Conservation (phyloP, 1,284 basidiomycete genomes). For the Hymenochaete sp. region DNA sequence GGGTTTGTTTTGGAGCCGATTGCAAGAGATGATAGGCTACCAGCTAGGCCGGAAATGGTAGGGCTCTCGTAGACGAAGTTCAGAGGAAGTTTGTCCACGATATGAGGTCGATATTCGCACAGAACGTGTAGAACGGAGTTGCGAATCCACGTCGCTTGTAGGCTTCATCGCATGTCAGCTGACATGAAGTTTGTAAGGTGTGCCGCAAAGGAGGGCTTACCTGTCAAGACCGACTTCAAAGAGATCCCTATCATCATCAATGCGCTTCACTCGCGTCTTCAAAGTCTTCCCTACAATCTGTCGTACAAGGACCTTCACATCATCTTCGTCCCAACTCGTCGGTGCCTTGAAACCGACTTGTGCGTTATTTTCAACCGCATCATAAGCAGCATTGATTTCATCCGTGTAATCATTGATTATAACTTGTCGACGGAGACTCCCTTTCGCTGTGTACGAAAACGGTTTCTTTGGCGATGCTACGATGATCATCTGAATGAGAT, state of each 20-base stretch:
- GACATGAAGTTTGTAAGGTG: not conserved
- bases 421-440: constrained; percentile 24
- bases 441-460: constrained; percentile 29
- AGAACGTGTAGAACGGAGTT: constrained; percentile 31
- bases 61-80: constrained; percentile 32
- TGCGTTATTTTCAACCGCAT: constrained; percentile 15
- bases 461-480: constrained; percentile 13
- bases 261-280: not conserved
- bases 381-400: constrained; percentile 28
- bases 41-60: constrained; percentile 25
- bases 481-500: constrained; percentile 12
- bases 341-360: constrained; percentile 16
- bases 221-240: constrained; percentile 37
- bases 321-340: constrained; percentile 13
- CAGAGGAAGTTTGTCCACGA: constrained; percentile 22
- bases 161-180: constrained; percentile 20
- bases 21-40: constrained; percentile 20
- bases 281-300: constrained; percentile 14
- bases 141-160: constrained; percentile 35
- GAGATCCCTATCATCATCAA: constrained; percentile 29
- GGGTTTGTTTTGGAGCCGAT: not conserved
- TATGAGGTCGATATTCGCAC: constrained; percentile 13
- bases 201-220: constrained; percentile 21
- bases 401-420: constrained; percentile 25
- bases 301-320: constrained; percentile 12